phyloP scores from a whole-genome alignment of 2,329 filamentous ascomycete species.

The Penicillium brasilianum region DNA sequence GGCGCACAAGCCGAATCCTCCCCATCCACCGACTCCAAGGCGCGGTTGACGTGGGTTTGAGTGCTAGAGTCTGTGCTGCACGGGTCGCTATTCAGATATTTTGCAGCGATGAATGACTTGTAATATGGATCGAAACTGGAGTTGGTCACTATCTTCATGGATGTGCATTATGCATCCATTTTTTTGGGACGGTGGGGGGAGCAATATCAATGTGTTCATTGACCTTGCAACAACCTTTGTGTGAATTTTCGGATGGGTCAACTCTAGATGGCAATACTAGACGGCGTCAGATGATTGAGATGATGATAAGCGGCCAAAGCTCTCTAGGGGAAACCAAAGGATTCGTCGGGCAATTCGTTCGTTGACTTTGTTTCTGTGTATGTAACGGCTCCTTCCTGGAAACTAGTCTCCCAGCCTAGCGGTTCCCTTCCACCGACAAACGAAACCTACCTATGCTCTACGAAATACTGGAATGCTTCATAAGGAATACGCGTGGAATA shows the following conservation, averaged over 20 bases:
- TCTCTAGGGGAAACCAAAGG: background rate
- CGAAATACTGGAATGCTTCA: background rate
- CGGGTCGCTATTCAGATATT: background rate
- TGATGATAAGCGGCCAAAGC: background rate
- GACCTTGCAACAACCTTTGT: background rate
- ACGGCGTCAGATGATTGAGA: background rate
- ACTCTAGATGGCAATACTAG: background rate
- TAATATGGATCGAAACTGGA: conserved; percentile 8
- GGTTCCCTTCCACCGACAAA: too few species aligned
- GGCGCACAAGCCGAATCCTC: background rate
- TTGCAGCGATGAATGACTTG: background rate
- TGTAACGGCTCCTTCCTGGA: background rate
- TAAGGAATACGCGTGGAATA: background rate
- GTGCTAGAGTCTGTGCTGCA: background rate
- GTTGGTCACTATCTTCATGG: background rate
- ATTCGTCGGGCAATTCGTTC: background rate
- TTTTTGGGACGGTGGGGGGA: background rate
- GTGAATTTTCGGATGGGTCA: background rate
- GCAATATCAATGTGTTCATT: background rate
- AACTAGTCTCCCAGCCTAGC: too few species aligned
- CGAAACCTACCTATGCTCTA: too few species aligned
- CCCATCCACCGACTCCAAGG: conserved; percentile 7
- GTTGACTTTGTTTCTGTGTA: background rate
- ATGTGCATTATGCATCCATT: background rate
- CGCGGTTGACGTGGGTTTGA: conserved; percentile 15